phyloP scores from a whole-genome alignment of 2,329 filamentous ascomycete genomes.

The Ascochyta koolunga region DNA sequence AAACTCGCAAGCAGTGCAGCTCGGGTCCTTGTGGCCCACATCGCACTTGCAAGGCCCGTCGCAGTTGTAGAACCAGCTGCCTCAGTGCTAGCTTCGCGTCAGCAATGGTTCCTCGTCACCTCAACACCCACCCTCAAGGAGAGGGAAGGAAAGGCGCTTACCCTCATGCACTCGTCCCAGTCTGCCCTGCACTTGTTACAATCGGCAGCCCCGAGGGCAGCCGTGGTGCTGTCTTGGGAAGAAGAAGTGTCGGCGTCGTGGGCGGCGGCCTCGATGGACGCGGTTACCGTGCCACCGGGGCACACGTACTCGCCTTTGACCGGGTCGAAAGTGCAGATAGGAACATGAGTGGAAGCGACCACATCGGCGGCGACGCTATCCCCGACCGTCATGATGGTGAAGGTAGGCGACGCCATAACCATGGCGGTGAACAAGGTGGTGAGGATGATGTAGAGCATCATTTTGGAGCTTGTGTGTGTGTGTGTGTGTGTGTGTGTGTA shows the following conservation, averaged over 20 bases:
- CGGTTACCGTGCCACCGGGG: not conserved
- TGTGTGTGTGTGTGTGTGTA: not conserved
- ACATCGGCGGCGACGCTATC: not conserved
- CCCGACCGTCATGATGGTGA: not conserved
- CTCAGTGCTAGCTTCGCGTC: not conserved
- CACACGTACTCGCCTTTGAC: conserved; percentile 2
- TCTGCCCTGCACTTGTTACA: conserved; percentile 3
- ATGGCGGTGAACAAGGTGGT: not conserved
- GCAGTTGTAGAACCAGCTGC: conserved; percentile 9
- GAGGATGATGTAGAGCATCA: not conserved
- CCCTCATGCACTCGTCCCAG: conserved; percentile 3
- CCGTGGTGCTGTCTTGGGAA: not conserved
- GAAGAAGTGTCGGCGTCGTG: not conserved
- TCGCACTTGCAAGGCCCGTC: not conserved
- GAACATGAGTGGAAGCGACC: not conserved
- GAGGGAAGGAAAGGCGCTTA: not conserved
- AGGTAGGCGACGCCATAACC: not conserved
- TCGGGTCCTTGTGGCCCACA: not conserved
- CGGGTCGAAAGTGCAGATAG: conserved; percentile 4
- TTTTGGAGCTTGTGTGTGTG: not conserved
- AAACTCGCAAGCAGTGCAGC: not conserved
- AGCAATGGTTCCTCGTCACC: not conserved
- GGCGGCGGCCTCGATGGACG: not conserved
- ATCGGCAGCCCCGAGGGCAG: not conserved
- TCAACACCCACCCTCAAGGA: not conserved